Evolutionary conservation across 2,329 filamentous ascomycete genomes (phyloP).

Genomic region (Pezizomycotina sp.): DNA sequence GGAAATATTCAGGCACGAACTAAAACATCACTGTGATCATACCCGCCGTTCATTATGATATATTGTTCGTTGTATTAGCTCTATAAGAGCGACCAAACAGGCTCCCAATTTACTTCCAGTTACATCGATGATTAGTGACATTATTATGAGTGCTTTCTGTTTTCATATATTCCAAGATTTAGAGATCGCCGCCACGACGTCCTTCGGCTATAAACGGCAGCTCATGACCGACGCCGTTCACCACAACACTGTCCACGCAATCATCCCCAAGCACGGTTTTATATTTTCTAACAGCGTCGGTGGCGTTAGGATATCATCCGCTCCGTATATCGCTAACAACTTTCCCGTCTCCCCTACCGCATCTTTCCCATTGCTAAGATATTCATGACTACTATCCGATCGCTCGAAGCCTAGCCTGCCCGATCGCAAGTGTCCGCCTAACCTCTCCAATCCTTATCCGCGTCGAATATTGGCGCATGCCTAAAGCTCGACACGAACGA

Average conservation of each 20-base stretch:
- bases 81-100: no score
- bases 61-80: no score
- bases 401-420: slow-evolving; percentile 31
- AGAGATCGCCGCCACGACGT: no score
- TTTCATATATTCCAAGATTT: no score
- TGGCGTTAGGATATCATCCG: slow-evolving; percentile 46
- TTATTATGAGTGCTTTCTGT: no score
- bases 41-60: no score
- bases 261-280: slow-evolving; percentile 18
- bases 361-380: slow-evolving; percentile 26
- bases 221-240: slow-evolving; percentile 17
- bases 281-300: slow-evolving; percentile 21
- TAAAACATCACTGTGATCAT: no score
- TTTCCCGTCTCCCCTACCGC: slow-evolving; percentile 33
- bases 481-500: slow-evolving; percentile 57
- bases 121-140: no score
- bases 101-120: no score
- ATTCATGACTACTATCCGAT: slow-evolving; percentile 22
- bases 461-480: slow-evolving; percentile 50
- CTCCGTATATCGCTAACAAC: slow-evolving; percentile 49
- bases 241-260: slow-evolving; percentile 13
- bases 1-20: no score
- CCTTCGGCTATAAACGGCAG: no score
- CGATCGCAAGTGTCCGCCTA: slow-evolving; percentile 37
- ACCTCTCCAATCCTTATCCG: slow-evolving; percentile 45